Base-by-base conservation (phyloP, 345 rosid species). In the Ceriops zippeliana region DNA sequence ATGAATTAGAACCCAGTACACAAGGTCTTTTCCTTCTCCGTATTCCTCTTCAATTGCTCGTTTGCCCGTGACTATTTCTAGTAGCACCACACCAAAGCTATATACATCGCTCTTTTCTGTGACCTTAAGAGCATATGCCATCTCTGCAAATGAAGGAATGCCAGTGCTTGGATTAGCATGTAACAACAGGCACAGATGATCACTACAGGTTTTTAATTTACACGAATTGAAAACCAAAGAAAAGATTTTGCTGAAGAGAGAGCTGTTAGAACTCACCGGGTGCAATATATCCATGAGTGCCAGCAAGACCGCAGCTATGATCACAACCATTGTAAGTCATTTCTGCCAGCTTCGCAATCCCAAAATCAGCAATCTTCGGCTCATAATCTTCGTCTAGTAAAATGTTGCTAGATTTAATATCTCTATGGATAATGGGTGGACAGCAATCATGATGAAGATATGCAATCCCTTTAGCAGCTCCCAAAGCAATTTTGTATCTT, bases 211-310 rank as follows among this genome's bases (percentile, higher is more conserved):
- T 42, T 42, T 42, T 11, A 42, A 42, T 42, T 42, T 42, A 19
- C 17, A 63, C 31, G 9, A 63, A 7, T 5, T 2, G n/a, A 26
- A 7, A 63, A 26, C n/a, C 11, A 1, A 56, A 30, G n/a, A 24
- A 62, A 56, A 46, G 20, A 27, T 56, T 1, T 22, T 21, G 16
- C 59, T 10, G 51, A 4, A 10, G 24, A 26, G 21, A 17, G 47
- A 47, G 27, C 47, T 32, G 20, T 6, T 57, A 54, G 74, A 71
- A 81, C 87, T 88, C 64, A 88, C 97, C 97, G 2, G 98, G 98
- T 58, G 97, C 96, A 76, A 93, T 87, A 68, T 93, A 93, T 42
- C 98, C 97, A 72, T 82, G 86, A 71, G 97, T 93, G 38, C 98
- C 98, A 24, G 93, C 91, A 52, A 91, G 73, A 64, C 83, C 15